Evolutionary conservation across 2,329 filamentous ascomycete species (phyloP).

Genomic region (Fusarium sp.): DNA sequence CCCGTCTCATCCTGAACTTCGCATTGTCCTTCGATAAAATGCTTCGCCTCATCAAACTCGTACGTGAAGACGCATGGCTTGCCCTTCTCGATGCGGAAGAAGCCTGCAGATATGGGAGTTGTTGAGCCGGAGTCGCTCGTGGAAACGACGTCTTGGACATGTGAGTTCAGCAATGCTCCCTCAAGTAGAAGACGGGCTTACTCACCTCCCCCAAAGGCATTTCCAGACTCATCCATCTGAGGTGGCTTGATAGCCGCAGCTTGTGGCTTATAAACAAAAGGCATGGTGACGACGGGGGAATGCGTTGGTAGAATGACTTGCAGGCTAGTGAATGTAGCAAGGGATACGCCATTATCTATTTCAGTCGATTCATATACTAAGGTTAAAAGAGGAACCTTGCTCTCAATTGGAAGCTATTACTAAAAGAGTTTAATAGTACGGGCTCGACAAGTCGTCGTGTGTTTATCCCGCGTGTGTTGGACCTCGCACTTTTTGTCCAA

Average conservation of each 20-base stretch:
- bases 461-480: neutral
- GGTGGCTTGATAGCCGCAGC: conserved; percentile 1
- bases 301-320: neutral
- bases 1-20: conserved; percentile 7
- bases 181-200: too few species aligned
- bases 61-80: conserved; percentile 1
- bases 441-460: neutral
- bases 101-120: conserved; percentile 10
- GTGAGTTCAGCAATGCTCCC: neutral
- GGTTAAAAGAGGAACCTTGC: too few species aligned
- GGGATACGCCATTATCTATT: neutral
- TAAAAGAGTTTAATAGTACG: neutral
- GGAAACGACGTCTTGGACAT: conserved; percentile 1
- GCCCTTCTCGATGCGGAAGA: conserved; percentile 17
- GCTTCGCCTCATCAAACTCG: conserved; percentile 14
- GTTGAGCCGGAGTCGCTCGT: conserved; percentile 1
- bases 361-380: neutral
- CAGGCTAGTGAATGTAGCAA: neutral
- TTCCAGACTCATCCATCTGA: neutral
- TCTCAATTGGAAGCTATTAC: neutral
- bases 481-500: conserved; percentile 18
- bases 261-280: neutral
- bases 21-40: conserved; percentile 7
- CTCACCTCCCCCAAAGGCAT: neutral
- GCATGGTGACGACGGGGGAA: neutral